A percentile compares a stretch with the other conserved stretches of the same genome.
phyloP scores from a whole-genome alignment of 169 alveolate genomes.

The Hammondia hammondi region DNA sequence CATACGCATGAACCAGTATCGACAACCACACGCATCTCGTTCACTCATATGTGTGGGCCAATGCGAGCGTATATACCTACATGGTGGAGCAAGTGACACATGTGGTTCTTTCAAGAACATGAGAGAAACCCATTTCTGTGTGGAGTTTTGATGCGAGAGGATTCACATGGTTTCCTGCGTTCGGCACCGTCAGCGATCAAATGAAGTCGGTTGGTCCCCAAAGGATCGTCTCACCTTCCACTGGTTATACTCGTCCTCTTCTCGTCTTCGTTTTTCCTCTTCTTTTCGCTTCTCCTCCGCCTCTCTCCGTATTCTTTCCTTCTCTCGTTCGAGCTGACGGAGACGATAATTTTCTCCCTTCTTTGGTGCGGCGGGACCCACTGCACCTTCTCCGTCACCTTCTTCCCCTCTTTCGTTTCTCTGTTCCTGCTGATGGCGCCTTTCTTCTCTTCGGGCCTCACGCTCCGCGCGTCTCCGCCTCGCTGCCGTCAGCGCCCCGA shows the following conservation, averaged over 20 bases:
- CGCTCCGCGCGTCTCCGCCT: slow-evolving; percentile 8
- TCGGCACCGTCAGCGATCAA: too few species aligned
- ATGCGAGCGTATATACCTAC: neutral
- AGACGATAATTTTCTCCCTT: neutral
- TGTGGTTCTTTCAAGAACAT: too few species aligned
- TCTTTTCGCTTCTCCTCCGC: neutral
- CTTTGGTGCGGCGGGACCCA: neutral
- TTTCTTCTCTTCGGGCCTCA: slow-evolving; percentile 12
- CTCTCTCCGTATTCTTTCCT: slow-evolving; percentile 11
- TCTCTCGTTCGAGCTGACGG: neutral
- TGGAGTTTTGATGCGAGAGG: too few species aligned
- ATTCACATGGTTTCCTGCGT: too few species aligned
- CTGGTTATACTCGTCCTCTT: slow-evolving; percentile 4
- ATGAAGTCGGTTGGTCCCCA: neutral
- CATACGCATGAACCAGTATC: neutral
- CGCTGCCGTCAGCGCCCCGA: slow-evolving; percentile 15
- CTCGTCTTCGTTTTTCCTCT: neutral
- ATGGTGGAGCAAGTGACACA: too few species aligned
- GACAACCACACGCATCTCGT: neutral
- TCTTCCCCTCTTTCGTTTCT: neutral
- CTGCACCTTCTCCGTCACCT: neutral
- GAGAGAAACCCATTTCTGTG: too few species aligned
- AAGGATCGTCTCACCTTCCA: slow-evolving; percentile 10
- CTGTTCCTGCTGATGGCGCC: slow-evolving; percentile 7
- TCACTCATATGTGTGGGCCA: neutral